phyloP scores from a whole-genome alignment of 202 grass and related monocot genomes.

The Bolboschoenoplectus hybrid region DNA sequence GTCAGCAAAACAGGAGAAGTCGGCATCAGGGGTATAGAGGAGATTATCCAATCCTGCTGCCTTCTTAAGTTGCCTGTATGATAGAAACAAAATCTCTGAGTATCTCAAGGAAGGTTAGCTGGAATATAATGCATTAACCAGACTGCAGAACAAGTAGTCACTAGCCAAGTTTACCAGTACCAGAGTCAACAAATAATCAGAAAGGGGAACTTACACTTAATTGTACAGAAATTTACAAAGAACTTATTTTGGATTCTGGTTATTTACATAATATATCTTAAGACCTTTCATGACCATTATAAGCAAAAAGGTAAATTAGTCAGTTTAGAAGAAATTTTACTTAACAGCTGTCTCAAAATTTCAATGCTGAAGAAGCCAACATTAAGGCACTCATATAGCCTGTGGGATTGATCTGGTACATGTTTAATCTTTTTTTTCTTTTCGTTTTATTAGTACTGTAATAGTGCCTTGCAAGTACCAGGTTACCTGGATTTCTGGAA shows the following conservation, averaged over 20 bases:
- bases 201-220: not conserved
- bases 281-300: not conserved
- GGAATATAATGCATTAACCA: not conserved
- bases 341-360: not conserved
- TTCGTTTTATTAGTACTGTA: not conserved
- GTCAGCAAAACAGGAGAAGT: constrained; percentile 96
- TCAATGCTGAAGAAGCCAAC: not conserved
- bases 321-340: not conserved
- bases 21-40: constrained; percentile 90
- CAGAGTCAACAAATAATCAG: not conserved
- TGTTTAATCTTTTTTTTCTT: not conserved
- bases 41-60: constrained; percentile 95
- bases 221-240: not conserved
- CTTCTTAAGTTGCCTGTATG: constrained; percentile 73
- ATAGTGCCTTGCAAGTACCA: not conserved
- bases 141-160: not conserved
- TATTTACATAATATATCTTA: not conserved
- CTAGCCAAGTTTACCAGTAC: not conserved
- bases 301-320: not conserved
- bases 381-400: not conserved
- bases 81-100: not conserved
- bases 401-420: not conserved
- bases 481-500: constrained; percentile 84
- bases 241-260: not conserved
- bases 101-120: not conserved